These are phyloP conservation scores for Blastobotrys terrestris DNA, from an alignment of 805 yeast species.

Conservation along the genomic window DNA sequence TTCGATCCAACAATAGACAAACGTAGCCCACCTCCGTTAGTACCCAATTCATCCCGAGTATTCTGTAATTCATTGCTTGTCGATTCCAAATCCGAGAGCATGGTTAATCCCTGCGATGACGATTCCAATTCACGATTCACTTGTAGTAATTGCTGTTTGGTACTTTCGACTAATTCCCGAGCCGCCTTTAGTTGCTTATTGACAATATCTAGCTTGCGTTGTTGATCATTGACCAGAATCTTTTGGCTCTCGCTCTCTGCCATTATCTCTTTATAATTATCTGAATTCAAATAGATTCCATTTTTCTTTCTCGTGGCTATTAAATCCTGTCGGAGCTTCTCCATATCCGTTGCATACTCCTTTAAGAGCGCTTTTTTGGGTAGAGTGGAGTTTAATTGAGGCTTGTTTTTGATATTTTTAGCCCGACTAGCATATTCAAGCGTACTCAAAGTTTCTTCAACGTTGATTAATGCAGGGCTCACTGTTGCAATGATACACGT, in stretches of 20 bases:
- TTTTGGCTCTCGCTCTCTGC: conserved; percentile 46
- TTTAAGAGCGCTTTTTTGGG: conserved; percentile 50
- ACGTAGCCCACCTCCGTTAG: conserved; percentile 20
- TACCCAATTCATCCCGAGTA: conserved; percentile 12
- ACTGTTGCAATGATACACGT: conserved; percentile 84
- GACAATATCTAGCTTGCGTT: conserved; percentile 40
- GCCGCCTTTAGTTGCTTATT: conserved; percentile 42
- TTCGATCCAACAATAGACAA: conserved; percentile 27
- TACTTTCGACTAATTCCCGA: conserved; percentile 26
- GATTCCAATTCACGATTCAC: conserved; percentile 12
- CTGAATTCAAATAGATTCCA: conserved; percentile 57
- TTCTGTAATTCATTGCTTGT: conserved; percentile 3
- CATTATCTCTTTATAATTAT: conserved; percentile 39
- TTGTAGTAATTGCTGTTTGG: conserved; percentile 13
- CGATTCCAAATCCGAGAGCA: conserved; percentile 2
- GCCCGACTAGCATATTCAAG: conserved; percentile 86
- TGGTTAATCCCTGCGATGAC: conserved; percentile 9
- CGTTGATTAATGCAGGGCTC: conserved; percentile 70
- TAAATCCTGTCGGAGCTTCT: conserved; percentile 53
- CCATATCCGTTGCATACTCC: conserved; percentile 50
- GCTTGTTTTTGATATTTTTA: conserved; percentile 66
- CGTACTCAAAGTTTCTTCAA: conserved; percentile 81
- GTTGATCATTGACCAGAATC: conserved; percentile 46
- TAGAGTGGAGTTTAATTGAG: conserved; percentile 41
- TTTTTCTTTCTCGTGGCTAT: conserved; percentile 57